Percentiles rank a stretch among this genome's conserved stretches.
These are phyloP conservation scores for Purpureocillium lavendulum DNA, from an alignment of 2,329 filamentous ascomycete species.

Conservation along the genomic window DNA sequence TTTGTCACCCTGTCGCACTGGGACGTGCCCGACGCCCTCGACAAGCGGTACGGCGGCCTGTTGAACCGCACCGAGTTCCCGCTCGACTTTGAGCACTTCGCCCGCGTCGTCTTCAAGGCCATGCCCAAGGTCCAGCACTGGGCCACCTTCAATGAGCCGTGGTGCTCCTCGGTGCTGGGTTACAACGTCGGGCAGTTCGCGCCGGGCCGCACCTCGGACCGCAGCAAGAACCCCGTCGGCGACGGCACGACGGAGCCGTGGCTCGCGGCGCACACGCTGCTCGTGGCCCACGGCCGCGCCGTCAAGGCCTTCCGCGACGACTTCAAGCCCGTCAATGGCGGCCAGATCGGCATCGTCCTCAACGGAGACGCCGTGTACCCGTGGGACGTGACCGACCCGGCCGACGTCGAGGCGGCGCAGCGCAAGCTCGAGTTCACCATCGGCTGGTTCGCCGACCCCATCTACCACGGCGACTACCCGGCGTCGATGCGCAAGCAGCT, in stretches of 20 bases:
- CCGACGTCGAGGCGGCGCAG: conserved; percentile 66
- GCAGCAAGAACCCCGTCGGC: conserved; percentile 59
- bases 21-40: conserved; percentile 72
- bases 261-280: conserved; percentile 72
- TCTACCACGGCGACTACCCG: conserved; percentile 79
- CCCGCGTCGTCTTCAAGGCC: conserved; percentile 65
- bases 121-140: conserved; percentile 75
- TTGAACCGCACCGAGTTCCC: conserved; percentile 77
- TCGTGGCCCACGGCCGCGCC: conserved; percentile 71
- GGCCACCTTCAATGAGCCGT: conserved; percentile 89
- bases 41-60: conserved; percentile 74
- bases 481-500: conserved; percentile 77
- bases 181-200: conserved; percentile 73
- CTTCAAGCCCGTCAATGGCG: conserved; percentile 63
- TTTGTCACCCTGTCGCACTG: conserved; percentile 83
- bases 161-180: conserved; percentile 74
- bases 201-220: conserved; percentile 73
- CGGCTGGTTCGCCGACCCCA: conserved; percentile 80
- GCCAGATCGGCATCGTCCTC: conserved; percentile 79
- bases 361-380: conserved; percentile 80
- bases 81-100: conserved; percentile 72
- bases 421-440: conserved; percentile 84
- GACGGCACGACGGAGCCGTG: conserved; percentile 73
- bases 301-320: conserved; percentile 78
- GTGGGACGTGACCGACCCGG: conserved; percentile 69